Evolutionary conservation across 2,329 filamentous ascomycete species (phyloP).

Genomic region (Ascochyta viciae-villosae): DNA sequence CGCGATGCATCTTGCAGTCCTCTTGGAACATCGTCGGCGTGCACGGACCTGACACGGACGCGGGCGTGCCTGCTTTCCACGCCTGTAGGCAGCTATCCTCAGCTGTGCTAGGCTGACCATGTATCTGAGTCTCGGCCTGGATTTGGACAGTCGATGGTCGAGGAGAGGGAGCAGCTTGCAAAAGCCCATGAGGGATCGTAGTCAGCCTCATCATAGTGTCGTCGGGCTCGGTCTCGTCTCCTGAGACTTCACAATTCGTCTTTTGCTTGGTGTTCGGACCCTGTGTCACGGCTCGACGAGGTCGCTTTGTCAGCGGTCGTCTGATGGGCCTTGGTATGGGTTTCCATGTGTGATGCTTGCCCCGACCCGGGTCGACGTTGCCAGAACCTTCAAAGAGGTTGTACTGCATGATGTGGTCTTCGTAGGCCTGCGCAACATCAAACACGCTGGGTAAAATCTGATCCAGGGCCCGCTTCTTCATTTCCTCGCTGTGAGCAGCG

Average conservation of each 20-base stretch:
- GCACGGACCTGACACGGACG: constrained; percentile 3
- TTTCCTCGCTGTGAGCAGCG: constrained; percentile 28
- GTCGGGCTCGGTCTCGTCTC: constrained; percentile 34
- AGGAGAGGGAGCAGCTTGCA: constrained; percentile 2
- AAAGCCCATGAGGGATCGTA: neutral
- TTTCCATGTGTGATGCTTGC: constrained; percentile 36
- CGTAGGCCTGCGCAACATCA: constrained; percentile 35
- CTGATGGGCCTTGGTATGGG: constrained; percentile 27
- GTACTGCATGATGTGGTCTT: constrained; percentile 39
- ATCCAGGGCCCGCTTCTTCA: constrained; percentile 36
- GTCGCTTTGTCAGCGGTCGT: constrained; percentile 18
- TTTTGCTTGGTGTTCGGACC: neutral
- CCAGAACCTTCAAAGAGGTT: constrained; percentile 32
- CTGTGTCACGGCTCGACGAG: constrained; percentile 3
- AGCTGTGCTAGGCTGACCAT: neutral
- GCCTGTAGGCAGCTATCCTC: neutral
- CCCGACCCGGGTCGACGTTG: constrained; percentile 26
- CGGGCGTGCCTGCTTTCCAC: neutral
- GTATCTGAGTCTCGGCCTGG: neutral
- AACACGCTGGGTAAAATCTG: constrained; percentile 39
- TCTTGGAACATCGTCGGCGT: constrained; percentile 3
- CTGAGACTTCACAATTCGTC: constrained; percentile 14
- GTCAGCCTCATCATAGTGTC: constrained; percentile 18
- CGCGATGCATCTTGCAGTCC: constrained; percentile 3
- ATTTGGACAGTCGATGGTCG: neutral